Evolutionary conservation across 768 basidiomycete genomes (phyloP).

Genomic region (Pisolithus marmoratus): DNA sequence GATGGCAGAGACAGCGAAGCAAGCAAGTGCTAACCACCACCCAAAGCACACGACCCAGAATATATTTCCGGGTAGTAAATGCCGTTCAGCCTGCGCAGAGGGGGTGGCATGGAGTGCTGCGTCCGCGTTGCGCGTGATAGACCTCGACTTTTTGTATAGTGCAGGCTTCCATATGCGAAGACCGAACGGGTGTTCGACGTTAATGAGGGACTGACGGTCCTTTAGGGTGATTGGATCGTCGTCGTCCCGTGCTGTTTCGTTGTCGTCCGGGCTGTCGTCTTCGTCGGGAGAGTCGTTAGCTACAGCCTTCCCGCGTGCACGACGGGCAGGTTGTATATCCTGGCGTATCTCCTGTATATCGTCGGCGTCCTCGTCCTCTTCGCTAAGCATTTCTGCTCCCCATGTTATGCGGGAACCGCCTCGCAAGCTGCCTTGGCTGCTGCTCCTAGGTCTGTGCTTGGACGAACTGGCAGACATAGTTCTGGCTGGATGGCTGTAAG

Average conservation of each 20-base stretch:
- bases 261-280: conserved; percentile 34
- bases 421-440: conserved; percentile 56
- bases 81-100: conserved; percentile 88
- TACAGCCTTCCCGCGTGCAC: conserved; percentile 36
- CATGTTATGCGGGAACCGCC: conserved; percentile 33
- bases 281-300: conserved; percentile 37
- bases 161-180: conserved; percentile 99
- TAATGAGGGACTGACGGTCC: conserved; percentile 96
- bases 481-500: conserved; percentile 36
- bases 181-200: conserved; percentile 98
- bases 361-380: conserved; percentile 46
- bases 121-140: conserved; percentile 94
- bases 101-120: conserved; percentile 89
- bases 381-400: conserved; percentile 42
- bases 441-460: conserved; percentile 48
- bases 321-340: conserved; percentile 18
- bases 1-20: conserved; percentile 59
- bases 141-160: conserved; percentile 94
- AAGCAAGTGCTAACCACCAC: conserved; percentile 83
- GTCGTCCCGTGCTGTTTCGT: conserved; percentile 32
- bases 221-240: conserved; percentile 88
- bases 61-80: conserved; percentile 89
- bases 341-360: conserved; percentile 31
- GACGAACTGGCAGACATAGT: conserved; percentile 50
- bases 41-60: conserved; percentile 90